Conservation (phyloP, 148 eudicot species). For the Heliamphora exappendiculata region DNA sequence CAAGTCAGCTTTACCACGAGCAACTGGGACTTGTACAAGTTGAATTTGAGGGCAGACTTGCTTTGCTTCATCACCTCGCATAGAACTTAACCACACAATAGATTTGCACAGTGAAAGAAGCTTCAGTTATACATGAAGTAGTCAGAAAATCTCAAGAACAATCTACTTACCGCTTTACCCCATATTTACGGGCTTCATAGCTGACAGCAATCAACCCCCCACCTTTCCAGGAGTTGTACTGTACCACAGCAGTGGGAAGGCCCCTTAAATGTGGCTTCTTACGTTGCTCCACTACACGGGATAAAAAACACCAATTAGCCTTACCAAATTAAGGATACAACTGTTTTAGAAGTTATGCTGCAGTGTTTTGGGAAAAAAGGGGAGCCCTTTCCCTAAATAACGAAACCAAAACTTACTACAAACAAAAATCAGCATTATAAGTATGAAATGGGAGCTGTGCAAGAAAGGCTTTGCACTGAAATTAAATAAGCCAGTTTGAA, state of each 20-base stretch:
- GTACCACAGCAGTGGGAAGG: slow-evolving; percentile 85
- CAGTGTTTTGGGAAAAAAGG: not conserved
- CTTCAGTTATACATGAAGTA: not conserved
- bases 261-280: slow-evolving; percentile 71
- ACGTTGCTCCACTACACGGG: slow-evolving; percentile 73
- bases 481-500: no score
- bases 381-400: not conserved
- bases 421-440: not conserved
- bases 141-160: not conserved
- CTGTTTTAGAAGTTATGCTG: not conserved
- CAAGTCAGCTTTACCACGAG: slow-evolving; percentile 93
- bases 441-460: not conserved
- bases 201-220: slow-evolving; percentile 91
- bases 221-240: slow-evolving; percentile 94
- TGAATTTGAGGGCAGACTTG: slow-evolving; percentile 75
- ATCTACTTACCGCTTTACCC: slow-evolving; percentile 73
- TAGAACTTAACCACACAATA: slow-evolving; percentile 41
- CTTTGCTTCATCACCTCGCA: slow-evolving; percentile 96
- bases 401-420: not conserved
- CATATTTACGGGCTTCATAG: slow-evolving; percentile 82
- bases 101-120: slow-evolving; percentile 8
- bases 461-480: not conserved
- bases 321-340: not conserved
- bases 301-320: slow-evolving; percentile 7
- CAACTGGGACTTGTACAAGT: slow-evolving; percentile 86